Evolutionary conservation across 208 protist genomes (phyloP), one percentile per base, ranked within the genome.

Genomic region (Borovskyia barvae): DNA sequence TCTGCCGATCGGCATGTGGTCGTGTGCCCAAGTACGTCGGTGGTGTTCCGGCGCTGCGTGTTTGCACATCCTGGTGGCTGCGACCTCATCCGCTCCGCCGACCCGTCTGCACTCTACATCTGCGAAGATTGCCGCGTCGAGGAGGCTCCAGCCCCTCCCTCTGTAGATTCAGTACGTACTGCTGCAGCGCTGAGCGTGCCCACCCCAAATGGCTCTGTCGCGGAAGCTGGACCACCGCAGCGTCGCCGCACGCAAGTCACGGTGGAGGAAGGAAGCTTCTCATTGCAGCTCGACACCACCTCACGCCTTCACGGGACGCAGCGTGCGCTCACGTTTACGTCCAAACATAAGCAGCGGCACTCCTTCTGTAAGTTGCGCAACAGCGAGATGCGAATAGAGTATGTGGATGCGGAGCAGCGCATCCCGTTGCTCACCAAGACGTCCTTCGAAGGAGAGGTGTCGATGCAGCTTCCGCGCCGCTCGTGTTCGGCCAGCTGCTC

Each of bases 31-130:
- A 54, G 62, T 33, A 84, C 70, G 3, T 56, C 73, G 39, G 85
- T 81, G 14, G 59, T 77, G 42, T 89, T 92, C 58, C 66, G 61
- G 0, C 54, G 53, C 36, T 86, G 80, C 47, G 36, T 37, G 46
- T 92, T 82, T 60, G 43, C 41, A 6, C 45, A 58, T 26, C 12
- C 47, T 5, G 41, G 30, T 9, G 25, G 56, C 40, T 19, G 19
- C 15, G 72, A 69, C 30, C 49, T 77, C 30, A 45, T 77, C 32
- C 63, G 50, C 54, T 24, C 51, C 8, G 24, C 63, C 1, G 42
- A 39, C 14, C 53, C 42, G 37, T 32, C 56, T 5, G 22, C 63
- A 2, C 45, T 63, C 14, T 66, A 49, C 36, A 26, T 47, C 6
- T 77, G 61, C 40, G 70, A 77, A 30, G 63, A 66, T 15, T 75